phyloP scores from a whole-genome alignment of 1,284 basidiomycete species.

The Ustilago loliicola region DNA sequence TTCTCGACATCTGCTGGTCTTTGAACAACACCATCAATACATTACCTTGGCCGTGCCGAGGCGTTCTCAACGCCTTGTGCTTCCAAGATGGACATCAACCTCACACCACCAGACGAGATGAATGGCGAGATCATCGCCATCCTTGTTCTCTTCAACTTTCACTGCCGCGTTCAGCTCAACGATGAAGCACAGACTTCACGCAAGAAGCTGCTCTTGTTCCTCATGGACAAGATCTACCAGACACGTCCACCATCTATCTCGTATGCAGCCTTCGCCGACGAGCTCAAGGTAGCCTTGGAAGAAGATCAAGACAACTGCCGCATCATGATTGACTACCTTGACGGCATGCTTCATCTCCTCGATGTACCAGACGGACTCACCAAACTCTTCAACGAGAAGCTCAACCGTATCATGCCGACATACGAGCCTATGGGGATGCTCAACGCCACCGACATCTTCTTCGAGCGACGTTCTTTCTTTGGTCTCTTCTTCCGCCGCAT shows the following conservation, averaged over 20 bases:
- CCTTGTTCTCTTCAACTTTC: constrained; percentile 53
- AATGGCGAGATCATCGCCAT: constrained; percentile 50
- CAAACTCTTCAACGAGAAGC: constrained; percentile 50
- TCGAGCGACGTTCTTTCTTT: constrained; percentile 52
- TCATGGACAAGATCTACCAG: constrained; percentile 55
- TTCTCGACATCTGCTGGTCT: constrained; percentile 7
- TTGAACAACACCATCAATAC: background rate
- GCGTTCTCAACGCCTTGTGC: background rate
- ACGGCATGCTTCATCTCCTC: constrained; percentile 41
- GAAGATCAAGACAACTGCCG: constrained; percentile 27
- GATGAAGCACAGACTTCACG: constrained; percentile 39
- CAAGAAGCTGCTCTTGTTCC: constrained; percentile 38
- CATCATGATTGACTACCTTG: constrained; percentile 43
- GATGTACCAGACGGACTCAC: constrained; percentile 48
- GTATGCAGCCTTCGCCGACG: constrained; percentile 23
- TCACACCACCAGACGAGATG: constrained; percentile 41
- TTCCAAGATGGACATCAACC: constrained; percentile 20
- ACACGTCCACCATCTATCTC: constrained; percentile 19
- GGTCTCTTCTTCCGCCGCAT: constrained; percentile 49
- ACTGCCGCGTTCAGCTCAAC: constrained; percentile 44
- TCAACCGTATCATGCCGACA: constrained; percentile 45
- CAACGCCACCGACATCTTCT: constrained; percentile 41
- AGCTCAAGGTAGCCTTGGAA: constrained; percentile 25
- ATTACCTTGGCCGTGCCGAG: background rate
- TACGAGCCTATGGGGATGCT: constrained; percentile 47